A percentile compares a stretch with the other conserved stretches of the same genome.
These are phyloP conservation scores for Lathyrus tuberosus DNA, from an alignment of 306 rosid species.

Conservation along the genomic window DNA sequence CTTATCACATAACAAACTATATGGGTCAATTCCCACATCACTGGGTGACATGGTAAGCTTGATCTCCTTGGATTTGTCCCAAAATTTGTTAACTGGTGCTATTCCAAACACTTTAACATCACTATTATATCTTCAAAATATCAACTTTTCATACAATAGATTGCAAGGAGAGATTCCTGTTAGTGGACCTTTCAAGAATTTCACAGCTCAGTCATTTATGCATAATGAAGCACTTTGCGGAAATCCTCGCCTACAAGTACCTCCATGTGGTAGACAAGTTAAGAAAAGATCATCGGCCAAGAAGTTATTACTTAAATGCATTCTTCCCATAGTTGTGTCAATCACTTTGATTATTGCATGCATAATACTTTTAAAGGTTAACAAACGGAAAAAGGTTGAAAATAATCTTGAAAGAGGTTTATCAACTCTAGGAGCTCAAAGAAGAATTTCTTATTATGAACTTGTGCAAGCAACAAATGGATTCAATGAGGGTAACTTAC, in stretches of 20 bases:
- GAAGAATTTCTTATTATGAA: constrained; percentile 26
- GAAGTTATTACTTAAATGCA: background rate
- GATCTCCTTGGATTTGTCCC: background rate
- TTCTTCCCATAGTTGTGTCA: background rate
- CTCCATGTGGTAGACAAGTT: background rate
- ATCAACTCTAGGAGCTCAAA: background rate
- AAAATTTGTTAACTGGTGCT: background rate
- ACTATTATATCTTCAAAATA: constrained; percentile 10
- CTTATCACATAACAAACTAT: no score
- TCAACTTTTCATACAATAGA: constrained; percentile 42
- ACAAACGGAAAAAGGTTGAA: no score
- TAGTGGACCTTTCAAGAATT: background rate
- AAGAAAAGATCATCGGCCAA: background rate
- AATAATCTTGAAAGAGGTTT: background rate
- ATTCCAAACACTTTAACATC: background rate
- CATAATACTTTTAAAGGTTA: no score
- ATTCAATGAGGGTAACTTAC: constrained; percentile 24
- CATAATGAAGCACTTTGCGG: constrained; percentile 40
- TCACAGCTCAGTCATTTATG: background rate
- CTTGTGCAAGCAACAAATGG: no score
- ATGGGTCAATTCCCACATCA: background rate
- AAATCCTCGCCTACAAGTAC: constrained; percentile 5
- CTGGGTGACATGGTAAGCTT: background rate
- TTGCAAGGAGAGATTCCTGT: constrained; percentile 24
- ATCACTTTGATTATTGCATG: background rate